A percentile compares a stretch with the other conserved stretches of the same genome.
phyloP scores from a whole-genome alignment of 257 asterid genomes.

The Mitragyna speciosa region DNA sequence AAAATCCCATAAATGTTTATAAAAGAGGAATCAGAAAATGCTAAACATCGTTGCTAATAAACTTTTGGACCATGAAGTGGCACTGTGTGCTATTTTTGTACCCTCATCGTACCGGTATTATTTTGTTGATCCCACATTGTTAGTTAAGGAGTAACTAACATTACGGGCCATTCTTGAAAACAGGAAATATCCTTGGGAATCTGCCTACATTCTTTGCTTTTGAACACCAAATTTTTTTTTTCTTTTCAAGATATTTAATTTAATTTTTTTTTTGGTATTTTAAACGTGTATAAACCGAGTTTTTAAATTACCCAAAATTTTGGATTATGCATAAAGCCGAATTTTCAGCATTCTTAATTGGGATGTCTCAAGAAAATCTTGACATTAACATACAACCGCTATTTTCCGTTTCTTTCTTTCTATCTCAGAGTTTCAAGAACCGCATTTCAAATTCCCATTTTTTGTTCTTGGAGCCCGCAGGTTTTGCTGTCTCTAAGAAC shows the following conservation, averaged over 20 bases:
- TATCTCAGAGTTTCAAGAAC: constrained; percentile 24
- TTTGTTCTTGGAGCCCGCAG: constrained; percentile 48
- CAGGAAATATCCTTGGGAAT: constrained; percentile 1
- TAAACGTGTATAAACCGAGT: constrained; percentile 25
- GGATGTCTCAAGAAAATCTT: constrained; percentile 14
- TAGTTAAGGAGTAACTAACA: background rate
- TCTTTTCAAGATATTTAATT: background rate
- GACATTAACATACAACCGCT: constrained; percentile 30
- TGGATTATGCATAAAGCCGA: constrained; percentile 17
- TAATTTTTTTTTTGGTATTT: background rate
- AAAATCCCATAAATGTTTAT: background rate
- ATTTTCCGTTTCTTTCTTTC: constrained; percentile 27
- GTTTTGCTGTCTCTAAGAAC: constrained; percentile 46
- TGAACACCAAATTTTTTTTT: background rate
- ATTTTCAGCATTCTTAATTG: constrained; percentile 21
- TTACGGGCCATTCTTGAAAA: constrained; percentile 4
- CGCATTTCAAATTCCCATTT: constrained; percentile 30
- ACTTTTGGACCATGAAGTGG: background rate
- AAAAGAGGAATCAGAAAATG: background rate
- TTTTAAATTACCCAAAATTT: background rate
- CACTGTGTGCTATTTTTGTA: background rate
- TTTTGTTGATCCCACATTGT: constrained; percentile 11
- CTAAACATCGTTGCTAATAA: no score
- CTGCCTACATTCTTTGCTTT: constrained; percentile 10
- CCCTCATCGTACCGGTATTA: background rate